These are phyloP conservation scores for Xylaria sp. DNA, from an alignment of 2,329 filamentous ascomycete genomes.

Conservation along the genomic window DNA sequence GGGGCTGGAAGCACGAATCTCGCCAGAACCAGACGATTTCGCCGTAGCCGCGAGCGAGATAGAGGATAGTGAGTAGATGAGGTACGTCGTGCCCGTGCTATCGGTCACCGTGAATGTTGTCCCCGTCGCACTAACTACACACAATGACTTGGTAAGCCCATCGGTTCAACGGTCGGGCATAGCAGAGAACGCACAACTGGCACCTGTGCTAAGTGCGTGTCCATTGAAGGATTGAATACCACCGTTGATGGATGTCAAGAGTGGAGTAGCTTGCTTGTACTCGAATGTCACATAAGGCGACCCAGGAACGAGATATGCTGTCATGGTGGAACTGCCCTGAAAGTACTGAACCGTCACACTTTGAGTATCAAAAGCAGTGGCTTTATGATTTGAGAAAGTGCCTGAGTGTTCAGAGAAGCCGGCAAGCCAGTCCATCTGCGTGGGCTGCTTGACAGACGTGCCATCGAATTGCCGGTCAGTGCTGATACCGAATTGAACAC, in stretches of 20 bases:
- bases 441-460: constrained; percentile 24
- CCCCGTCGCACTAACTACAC: constrained; percentile 15
- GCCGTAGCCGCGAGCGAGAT: constrained; percentile 13
- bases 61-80: constrained; percentile 24
- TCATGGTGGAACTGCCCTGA: constrained; percentile 11
- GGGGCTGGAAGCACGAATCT: constrained; percentile 13
- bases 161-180: neutral
- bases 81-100: constrained; percentile 15
- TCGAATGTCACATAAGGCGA: constrained; percentile 22
- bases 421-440: constrained; percentile 24
- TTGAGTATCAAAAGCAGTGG: constrained; percentile 24
- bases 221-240: constrained; percentile 26
- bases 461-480: constrained; percentile 20
- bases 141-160: constrained; percentile 2
- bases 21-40: constrained; percentile 3
- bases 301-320: constrained; percentile 24
- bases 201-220: constrained; percentile 14
- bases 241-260: constrained; percentile 18
- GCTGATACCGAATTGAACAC: constrained; percentile 21
- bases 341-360: constrained; percentile 26
- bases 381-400: constrained; percentile 20
- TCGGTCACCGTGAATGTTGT: constrained; percentile 22
- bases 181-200: constrained; percentile 9
- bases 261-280: constrained; percentile 20
- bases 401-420: constrained; percentile 20